These are phyloP conservation scores for Neoarthrinium moseri DNA, from an alignment of 2,329 filamentous ascomycete genomes.

Conservation along the genomic window DNA sequence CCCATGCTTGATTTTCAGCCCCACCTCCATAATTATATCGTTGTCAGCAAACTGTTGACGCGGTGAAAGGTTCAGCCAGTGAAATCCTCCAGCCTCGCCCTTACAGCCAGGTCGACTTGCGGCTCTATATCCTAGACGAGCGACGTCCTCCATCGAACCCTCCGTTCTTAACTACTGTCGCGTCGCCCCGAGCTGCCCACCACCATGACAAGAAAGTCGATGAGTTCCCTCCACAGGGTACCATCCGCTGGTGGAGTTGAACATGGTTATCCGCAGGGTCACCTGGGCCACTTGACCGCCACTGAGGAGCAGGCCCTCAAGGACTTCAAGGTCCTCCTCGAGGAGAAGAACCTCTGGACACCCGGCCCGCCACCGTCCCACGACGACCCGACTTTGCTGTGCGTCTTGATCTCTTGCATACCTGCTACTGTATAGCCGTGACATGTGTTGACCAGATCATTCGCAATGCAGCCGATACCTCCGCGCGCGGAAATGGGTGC, in stretches of 20 bases:
- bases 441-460: slow-evolving; percentile 12
- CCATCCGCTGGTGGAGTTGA: slow-evolving; percentile 29
- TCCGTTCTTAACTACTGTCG: too few relatives aligned
- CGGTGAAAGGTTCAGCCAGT: too few relatives aligned
- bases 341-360: slow-evolving; percentile 63
- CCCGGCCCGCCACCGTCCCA: slow-evolving; percentile 59
- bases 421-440: too few relatives aligned
- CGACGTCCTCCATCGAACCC: too few relatives aligned
- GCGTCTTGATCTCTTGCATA: too few relatives aligned
- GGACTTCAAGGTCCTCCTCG: slow-evolving; percentile 69
- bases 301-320: slow-evolving; percentile 66
- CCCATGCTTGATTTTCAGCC: too few relatives aligned
- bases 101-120: too few relatives aligned
- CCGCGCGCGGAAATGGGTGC: slow-evolving; percentile 78
- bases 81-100: too few relatives aligned
- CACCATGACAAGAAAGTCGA: slow-evolving; percentile 18
- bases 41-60: too few relatives aligned
- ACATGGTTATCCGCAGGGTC: slow-evolving; percentile 69
- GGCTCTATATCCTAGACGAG: too few relatives aligned
- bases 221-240: slow-evolving; percentile 24
- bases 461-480: slow-evolving; percentile 69
- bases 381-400: slow-evolving; percentile 73
- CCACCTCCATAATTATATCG: too few relatives aligned
- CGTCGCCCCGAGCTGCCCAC: too few relatives aligned
- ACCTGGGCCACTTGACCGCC: slow-evolving; percentile 72